Base-by-base conservation (phyloP, 2,329 filamentous ascomycete genomes). In the Juglanconis oblonga region DNA sequence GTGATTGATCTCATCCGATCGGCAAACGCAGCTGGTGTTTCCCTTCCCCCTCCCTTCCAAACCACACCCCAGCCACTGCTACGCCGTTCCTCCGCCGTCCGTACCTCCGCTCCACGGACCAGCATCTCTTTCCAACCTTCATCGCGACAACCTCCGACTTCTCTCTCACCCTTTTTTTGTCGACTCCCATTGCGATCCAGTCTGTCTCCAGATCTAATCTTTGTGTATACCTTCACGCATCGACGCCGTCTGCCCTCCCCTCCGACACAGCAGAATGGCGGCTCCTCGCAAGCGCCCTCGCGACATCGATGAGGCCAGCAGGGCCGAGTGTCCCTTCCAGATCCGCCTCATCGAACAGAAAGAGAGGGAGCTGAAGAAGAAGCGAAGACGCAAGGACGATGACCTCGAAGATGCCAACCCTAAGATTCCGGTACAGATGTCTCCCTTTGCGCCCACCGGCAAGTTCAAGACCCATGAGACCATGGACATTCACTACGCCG, bases 251-350 rank as follows among this genome's bases (percentile, higher is more conserved):
- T 14, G 35, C 33, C 56, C 60, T 58, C 57, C 17, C 56, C 38
- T 49, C 59, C 42, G 10, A n/a, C 24, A 44, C 24, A 32, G 5
- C 49, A 53, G 36, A 66, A 77, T 77, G 74, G 70, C 75, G 45
- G 71, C 72, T 36, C 66, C 79, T 64, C 76, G 79, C 66, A 85
- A 85, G 73, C 79, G 83, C 65, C 78, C 80, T 62, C 79, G 80
- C 67, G 70, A 76, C 57, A 75, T 80, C 55, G 66, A 72, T 59
- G 72, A 81, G 61, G 81, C 83, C 65, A 78, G 75, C 64, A 77
- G 81, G 65, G 83, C 83, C 68, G 82, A 85, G 65, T 85, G 82
- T 63, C 82, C 81, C 10, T 86, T 84, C 62, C 72, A 70, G 44
- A 76, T 84, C 55, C 70, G 71, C 44, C 71, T 77, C 53, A 75